A percentile compares a stretch with the other conserved stretches of the same genome.
These are phyloP conservation scores for Ogataea sp. DNA, from an alignment of 805 yeast genomes.

Conservation along the genomic window DNA sequence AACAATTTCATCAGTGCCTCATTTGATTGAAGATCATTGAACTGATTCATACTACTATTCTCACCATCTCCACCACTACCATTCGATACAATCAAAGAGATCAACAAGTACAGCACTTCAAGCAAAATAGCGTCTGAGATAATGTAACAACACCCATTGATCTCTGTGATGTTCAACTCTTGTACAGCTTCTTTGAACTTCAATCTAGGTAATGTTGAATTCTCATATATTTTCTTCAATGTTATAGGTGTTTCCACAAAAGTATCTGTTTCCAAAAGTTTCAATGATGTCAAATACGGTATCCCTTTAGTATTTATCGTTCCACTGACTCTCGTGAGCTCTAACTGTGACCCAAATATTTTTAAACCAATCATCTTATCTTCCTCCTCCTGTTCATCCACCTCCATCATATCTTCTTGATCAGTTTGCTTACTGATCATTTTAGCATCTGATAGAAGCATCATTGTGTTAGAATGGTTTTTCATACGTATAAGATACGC, in stretches of 20 bases:
- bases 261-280: not conserved
- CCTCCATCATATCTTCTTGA: not conserved
- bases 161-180: constrained; percentile 9
- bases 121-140: constrained; percentile 7
- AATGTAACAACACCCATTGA: constrained; percentile 5
- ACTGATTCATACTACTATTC: not conserved
- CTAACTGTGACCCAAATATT: constrained; percentile 8
- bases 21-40: not conserved
- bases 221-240: constrained; percentile 4
- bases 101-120: constrained; percentile 6
- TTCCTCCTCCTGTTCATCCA: not conserved
- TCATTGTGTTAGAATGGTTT: constrained; percentile 82
- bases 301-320: constrained; percentile 5
- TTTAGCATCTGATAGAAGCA: constrained; percentile 30
- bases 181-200: constrained; percentile 4
- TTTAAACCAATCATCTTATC: not conserved
- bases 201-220: constrained; percentile 6
- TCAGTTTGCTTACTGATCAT: too few species aligned
- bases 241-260: too few species aligned
- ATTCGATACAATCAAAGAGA: not conserved
- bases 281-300: constrained; percentile 5
- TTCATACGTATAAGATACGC: constrained; percentile 69
- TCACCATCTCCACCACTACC: not conserved
- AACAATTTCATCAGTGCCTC: not conserved
- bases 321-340: constrained; percentile 5